Conservation (phyloP, 1,284 basidiomycete species). For the Anthracocystis setariae region DNA sequence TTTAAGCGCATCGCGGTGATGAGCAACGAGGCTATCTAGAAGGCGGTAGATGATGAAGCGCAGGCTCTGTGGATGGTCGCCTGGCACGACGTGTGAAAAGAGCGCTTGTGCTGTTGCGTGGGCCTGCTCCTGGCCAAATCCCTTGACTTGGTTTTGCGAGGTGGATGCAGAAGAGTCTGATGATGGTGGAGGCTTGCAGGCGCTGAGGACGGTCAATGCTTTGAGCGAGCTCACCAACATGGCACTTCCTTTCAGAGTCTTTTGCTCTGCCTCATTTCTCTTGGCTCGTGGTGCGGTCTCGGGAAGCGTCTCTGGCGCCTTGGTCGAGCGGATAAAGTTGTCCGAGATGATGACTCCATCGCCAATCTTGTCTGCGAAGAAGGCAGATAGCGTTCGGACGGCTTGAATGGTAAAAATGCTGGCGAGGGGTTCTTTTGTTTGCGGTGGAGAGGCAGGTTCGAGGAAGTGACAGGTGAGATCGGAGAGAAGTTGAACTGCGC, state of each 20-base stretch:
- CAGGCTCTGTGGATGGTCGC: constrained; percentile 81
- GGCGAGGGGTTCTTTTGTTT: constrained; percentile 71
- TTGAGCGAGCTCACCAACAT: constrained; percentile 70
- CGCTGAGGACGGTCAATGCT: constrained; percentile 76
- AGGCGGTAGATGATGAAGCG: constrained; percentile 84
- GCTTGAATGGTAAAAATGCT: constrained; percentile 82
- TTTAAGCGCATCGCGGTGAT: constrained; percentile 71
- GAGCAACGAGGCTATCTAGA: constrained; percentile 81
- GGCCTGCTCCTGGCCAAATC: constrained; percentile 79
- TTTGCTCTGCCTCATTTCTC: constrained; percentile 45
- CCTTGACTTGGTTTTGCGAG: constrained; percentile 69
- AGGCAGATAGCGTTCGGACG: constrained; percentile 77
- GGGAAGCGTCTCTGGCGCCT: constrained; percentile 53
- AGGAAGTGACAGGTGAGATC: constrained; percentile 48
- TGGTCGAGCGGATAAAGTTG: constrained; percentile 38
- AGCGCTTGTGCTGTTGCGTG: constrained; percentile 76
- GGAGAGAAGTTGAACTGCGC: constrained; percentile 73
- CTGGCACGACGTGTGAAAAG: constrained; percentile 82
- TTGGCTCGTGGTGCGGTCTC: constrained; percentile 48
- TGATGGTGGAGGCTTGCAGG: constrained; percentile 24
- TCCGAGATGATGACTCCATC: constrained; percentile 74
- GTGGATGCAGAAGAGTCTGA: background rate
- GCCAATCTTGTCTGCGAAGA: constrained; percentile 86
- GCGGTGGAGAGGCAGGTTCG: constrained; percentile 8
- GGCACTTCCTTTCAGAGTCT: constrained; percentile 52